Conservation (phyloP, 805 yeast species). For the Cephaloascus fragrans region DNA sequence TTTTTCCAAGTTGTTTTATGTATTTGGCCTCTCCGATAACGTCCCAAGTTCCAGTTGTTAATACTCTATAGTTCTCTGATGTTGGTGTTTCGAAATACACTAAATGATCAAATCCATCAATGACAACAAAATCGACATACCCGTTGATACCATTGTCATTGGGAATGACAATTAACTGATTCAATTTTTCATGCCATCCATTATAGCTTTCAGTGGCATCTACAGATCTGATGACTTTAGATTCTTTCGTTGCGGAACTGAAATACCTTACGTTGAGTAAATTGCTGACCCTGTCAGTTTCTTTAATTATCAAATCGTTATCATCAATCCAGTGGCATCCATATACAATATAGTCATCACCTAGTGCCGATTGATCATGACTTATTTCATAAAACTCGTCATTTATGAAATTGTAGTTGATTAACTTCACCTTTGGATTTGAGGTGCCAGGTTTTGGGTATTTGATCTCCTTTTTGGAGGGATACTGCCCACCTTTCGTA, state of each 20-base stretch:
- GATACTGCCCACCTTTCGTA: constrained; percentile 38
- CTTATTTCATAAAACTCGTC: constrained; percentile 6
- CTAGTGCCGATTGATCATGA: constrained; percentile 17
- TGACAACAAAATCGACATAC: constrained; percentile 52
- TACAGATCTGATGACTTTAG: constrained; percentile 30
- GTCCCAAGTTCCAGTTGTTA: constrained; percentile 32
- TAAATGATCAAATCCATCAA: constrained; percentile 51
- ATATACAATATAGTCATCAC: constrained; percentile 46
- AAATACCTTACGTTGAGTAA: constrained; percentile 38
- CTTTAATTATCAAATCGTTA: constrained; percentile 42
- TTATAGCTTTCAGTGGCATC: constrained; percentile 29
- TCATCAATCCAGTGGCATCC: constrained; percentile 51
- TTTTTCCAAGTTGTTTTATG: constrained; percentile 27
- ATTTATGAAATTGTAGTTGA: constrained; percentile 31
- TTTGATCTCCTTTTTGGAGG: constrained; percentile 57
- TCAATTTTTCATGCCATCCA: constrained; percentile 54
- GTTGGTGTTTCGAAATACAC: constrained; percentile 44
- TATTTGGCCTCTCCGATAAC: too few species aligned
- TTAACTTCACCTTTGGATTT: constrained; percentile 57
- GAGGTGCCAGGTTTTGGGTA: constrained; percentile 81
- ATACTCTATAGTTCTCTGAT: constrained; percentile 25
- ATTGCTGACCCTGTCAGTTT: constrained; percentile 55
- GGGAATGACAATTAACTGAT: constrained; percentile 24
- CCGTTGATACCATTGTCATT: constrained; percentile 28
- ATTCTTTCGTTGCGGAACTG: constrained; percentile 16